Conservation (phyloP, 2,329 filamentous ascomycete species). For the Colletotrichum sp. region DNA sequence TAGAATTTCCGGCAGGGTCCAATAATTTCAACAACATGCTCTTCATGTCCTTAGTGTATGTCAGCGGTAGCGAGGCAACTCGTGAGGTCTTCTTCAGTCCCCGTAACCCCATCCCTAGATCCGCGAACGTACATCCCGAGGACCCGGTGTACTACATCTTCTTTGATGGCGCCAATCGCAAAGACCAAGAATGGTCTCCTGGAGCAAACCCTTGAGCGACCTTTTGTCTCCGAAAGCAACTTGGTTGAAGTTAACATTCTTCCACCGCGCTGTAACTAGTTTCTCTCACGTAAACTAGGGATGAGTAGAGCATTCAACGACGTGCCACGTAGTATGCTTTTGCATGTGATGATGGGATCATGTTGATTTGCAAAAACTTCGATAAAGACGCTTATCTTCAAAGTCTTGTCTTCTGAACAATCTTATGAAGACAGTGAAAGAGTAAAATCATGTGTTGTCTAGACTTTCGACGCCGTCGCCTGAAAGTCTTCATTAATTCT, state of each 20-base stretch:
- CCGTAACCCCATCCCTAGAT: not conserved
- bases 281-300: not conserved
- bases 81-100: not conserved
- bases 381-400: not conserved
- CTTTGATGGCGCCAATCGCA: not conserved
- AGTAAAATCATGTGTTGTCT: not conserved
- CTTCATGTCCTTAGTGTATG: not conserved
- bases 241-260: not conserved
- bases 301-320: not conserved
- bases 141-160: not conserved
- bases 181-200: not conserved
- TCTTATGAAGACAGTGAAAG: not conserved
- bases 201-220: not conserved
- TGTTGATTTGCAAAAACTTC: not conserved
- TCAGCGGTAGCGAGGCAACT: not conserved
- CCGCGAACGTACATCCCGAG: not conserved
- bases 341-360: too few species aligned
- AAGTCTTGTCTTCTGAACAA: accelerated
- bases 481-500: accelerated
- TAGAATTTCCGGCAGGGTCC: not conserved
- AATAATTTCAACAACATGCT: not conserved
- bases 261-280: not conserved
- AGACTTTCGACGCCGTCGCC: not conserved
- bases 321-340: not conserved
- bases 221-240: not conserved